Conservation (phyloP, 768 basidiomycete species). For the Lactarius psammicola region DNA sequence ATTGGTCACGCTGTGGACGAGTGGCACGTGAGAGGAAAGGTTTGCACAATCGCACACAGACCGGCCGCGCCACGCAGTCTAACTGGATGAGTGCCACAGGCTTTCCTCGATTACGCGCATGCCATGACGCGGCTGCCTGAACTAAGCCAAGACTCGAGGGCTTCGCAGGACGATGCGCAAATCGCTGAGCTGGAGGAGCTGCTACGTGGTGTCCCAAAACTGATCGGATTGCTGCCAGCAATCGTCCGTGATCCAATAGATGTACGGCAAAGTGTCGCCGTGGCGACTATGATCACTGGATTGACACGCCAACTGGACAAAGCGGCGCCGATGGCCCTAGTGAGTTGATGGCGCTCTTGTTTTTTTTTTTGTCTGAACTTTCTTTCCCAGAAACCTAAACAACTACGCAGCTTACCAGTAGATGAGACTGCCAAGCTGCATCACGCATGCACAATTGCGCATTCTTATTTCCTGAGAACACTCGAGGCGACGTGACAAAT, state of each 20-base stretch:
- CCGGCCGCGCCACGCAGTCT: not conserved
- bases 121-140: constrained; percentile 60
- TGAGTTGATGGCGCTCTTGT: constrained; percentile 38
- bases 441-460: constrained; percentile 20
- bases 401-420: constrained; percentile 16
- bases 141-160: constrained; percentile 38
- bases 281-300: constrained; percentile 70
- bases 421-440: constrained; percentile 26
- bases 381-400: constrained; percentile 18
- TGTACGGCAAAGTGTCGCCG: constrained; percentile 63
- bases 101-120: constrained; percentile 69
- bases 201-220: constrained; percentile 55
- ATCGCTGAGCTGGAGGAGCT: constrained; percentile 64
- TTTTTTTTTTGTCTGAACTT: not conserved
- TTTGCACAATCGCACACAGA: constrained; percentile 13
- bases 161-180: constrained; percentile 37
- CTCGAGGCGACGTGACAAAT: constrained; percentile 20
- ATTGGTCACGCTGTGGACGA: constrained; percentile 57
- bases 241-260: constrained; percentile 57
- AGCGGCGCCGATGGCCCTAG: constrained; percentile 58
- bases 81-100: constrained; percentile 39
- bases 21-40: constrained; percentile 87
- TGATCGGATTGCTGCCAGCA: constrained; percentile 68
- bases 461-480: constrained; percentile 26
- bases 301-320: constrained; percentile 59